Evolutionary conservation across 495 filamentous ascomycete species (phyloP).

Genomic region (Aspergillus baeticus): DNA sequence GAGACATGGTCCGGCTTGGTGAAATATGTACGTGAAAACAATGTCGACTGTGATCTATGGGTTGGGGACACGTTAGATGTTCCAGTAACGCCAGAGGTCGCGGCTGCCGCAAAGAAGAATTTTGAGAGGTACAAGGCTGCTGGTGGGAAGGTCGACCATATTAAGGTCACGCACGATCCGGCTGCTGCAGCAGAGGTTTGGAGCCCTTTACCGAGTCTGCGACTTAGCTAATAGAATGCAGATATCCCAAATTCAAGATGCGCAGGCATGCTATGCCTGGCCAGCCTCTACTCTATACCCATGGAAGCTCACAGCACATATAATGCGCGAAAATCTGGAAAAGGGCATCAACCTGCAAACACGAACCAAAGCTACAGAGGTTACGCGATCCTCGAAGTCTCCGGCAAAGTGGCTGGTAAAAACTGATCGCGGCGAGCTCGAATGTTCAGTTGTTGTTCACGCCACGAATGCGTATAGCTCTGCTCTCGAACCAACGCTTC

Average conservation of each 20-base stretch:
- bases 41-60: constrained; percentile 10
- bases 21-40: background rate
- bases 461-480: constrained; percentile 10
- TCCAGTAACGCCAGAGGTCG: constrained; percentile 3
- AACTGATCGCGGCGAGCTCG: background rate
- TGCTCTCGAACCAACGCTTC: constrained; percentile 1
- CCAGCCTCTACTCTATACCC: background rate
- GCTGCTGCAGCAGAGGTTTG: background rate
- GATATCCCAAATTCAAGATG: constrained; percentile 1
- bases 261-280: constrained; percentile 1
- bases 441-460: background rate
- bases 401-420: background rate
- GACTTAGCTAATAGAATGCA: background rate
- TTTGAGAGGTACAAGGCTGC: background rate
- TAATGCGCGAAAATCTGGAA: background rate
- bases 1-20: constrained; percentile 8
- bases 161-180: background rate
- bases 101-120: background rate
- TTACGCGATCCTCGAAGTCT: background rate
- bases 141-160: background rate
- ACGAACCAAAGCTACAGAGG: background rate
- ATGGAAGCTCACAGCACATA: constrained; percentile 3
- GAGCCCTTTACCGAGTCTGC: background rate
- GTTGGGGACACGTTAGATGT: constrained; percentile 5
- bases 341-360: constrained; percentile 2